Evolutionary conservation across 305 asterid species (phyloP), one percentile per base, ranked within the genome.

Genomic region (Withania somnifera): DNA sequence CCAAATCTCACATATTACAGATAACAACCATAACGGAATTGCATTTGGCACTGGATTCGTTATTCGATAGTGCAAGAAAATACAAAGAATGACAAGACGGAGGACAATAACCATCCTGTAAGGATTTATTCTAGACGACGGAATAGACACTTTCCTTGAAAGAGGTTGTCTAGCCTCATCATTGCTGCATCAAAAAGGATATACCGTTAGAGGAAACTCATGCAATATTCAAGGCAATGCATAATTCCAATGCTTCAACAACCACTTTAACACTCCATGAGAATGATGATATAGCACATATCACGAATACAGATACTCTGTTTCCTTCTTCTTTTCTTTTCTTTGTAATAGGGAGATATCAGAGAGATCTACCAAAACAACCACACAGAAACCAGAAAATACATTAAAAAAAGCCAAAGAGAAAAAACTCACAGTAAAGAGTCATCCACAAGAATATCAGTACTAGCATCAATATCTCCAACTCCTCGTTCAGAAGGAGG

Each of bases 151-250:
- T 91, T 96, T 96, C 91, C 99, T 96, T 36, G 99, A 94, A 75
- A 96, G 93, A 47, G 99, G 99, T 85, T 96, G 99, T 4, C 99
- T 91, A 78, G 99, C 98, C 89, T 96, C 99, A 88, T 96, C 99
- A 87, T 93, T 96, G 91, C 99, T 96, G 90, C 77, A 89, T 60
- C 85, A 88, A 36, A 26, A 36, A 82, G 53, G 47, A 83, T 64
- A 61, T 76, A 84, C 53, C 76, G 82, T 82, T 79, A 85, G 82
- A 77, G 60, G 45, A 13, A 63, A 78, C 28, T 28, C 79, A 3
- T 13, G 2, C 51, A 38, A 79, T 57, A 38, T 58, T 79, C 17
- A 45, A 38, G n/a, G 28, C 24, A 34, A 15, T 61, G 50, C n/a
- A 50, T 26, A 47, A 50, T 50, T 75, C 7, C 26, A 26, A 47